Evolutionary conservation across 345 rosid species (phyloP).

Genomic region (Crucihimalaya himalaica): DNA sequence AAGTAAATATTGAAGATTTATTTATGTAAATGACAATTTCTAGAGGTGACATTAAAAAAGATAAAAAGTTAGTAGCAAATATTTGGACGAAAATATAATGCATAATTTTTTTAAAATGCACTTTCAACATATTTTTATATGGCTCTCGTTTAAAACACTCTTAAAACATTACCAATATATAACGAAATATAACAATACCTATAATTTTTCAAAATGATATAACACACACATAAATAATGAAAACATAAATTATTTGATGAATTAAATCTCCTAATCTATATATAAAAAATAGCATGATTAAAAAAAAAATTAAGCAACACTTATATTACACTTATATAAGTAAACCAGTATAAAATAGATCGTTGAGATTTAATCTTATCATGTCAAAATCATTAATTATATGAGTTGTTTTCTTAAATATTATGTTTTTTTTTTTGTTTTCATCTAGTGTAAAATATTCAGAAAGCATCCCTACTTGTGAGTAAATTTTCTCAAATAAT

Average conservation of each 20-base stretch:
- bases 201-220: too few species aligned
- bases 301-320: too few species aligned
- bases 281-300: too few species aligned
- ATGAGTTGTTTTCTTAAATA: not conserved
- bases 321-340: too few species aligned
- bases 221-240: too few species aligned
- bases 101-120: not conserved
- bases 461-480: not conserved
- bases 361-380: not conserved
- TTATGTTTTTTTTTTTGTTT: not conserved
- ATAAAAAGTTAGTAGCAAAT: not conserved
- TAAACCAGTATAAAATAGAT: not conserved
- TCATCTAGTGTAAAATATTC: not conserved
- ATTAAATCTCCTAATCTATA: too few species aligned
- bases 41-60: not conserved
- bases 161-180: too few species aligned
- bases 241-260: too few species aligned
- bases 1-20: not conserved
- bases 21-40: not conserved
- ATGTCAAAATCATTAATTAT: too few species aligned
- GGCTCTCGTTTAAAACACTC: too few species aligned
- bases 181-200: too few species aligned
- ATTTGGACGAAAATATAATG: not conserved
- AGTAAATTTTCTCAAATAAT: not conserved
- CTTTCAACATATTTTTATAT: not conserved